Conservation (phyloP, 345 rosid species). For the Zanthoxylum bungeanum region DNA sequence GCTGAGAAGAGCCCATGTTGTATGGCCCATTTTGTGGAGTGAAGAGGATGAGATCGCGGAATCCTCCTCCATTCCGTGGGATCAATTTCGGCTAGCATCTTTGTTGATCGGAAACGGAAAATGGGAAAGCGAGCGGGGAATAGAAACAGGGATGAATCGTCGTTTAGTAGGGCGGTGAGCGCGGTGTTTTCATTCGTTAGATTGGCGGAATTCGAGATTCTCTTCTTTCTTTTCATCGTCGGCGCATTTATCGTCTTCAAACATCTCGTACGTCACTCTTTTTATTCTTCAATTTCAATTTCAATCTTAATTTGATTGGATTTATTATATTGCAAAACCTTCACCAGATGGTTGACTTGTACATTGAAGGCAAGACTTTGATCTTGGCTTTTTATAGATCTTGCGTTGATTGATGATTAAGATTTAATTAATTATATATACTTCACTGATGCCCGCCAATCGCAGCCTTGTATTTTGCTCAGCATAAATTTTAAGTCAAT, state of each 20-base stretch:
- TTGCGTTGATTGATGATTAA: too few relatives aligned
- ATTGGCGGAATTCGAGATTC: constrained; percentile 65
- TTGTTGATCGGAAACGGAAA: not conserved
- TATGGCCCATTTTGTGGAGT: too few relatives aligned
- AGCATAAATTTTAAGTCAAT: too few relatives aligned
- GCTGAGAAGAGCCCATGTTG: too few relatives aligned
- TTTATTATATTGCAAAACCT: not conserved
- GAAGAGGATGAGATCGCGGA: too few relatives aligned
- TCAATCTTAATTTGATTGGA: too few relatives aligned
- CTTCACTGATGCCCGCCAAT: too few relatives aligned
- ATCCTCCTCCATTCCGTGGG: too few relatives aligned
- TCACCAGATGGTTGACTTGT: not conserved
- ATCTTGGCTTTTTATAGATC: too few relatives aligned
- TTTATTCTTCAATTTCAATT: not conserved
- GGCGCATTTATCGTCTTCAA: constrained; percentile 61
- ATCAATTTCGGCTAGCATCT: too few relatives aligned
- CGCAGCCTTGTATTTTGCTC: too few relatives aligned
- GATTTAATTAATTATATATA: too few relatives aligned
- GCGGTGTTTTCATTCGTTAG: constrained; percentile 34
- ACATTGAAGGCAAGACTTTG: not conserved
- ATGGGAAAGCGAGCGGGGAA: constrained; percentile 28
- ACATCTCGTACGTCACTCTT: constrained; percentile 42
- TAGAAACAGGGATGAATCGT: constrained; percentile 33
- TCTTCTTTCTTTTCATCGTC: constrained; percentile 57
- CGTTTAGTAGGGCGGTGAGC: constrained; percentile 37